Conservation (phyloP, 2,329 filamentous ascomycete genomes). For the Bipolaris gigantea region DNA sequence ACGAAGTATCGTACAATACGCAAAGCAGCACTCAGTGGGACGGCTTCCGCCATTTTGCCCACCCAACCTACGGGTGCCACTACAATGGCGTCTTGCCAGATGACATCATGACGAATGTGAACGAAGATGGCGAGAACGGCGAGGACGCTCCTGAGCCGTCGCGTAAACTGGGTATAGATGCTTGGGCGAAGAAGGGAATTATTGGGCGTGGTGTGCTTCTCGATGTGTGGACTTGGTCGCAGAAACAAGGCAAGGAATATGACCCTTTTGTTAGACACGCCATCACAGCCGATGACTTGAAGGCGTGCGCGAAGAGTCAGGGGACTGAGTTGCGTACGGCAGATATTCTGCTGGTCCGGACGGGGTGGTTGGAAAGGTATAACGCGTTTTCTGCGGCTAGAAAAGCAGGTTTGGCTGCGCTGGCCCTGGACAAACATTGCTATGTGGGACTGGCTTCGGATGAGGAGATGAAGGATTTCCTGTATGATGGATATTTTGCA, state of each 20-base stretch:
- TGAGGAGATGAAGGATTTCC: slow-evolving; percentile 81
- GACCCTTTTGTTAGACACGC: slow-evolving; percentile 24
- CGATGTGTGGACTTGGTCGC: slow-evolving; percentile 50
- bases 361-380: slow-evolving; percentile 27
- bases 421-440: slow-evolving; percentile 19
- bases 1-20: slow-evolving; percentile 38
- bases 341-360: slow-evolving; percentile 39
- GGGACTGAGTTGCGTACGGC: slow-evolving; percentile 25
- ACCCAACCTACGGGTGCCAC: slow-evolving; percentile 30
- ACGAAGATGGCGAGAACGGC: slow-evolving; percentile 16
- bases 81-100: slow-evolving; percentile 38
- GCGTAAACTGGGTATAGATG: slow-evolving; percentile 36
- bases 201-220: slow-evolving; percentile 59
- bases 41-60: slow-evolving; percentile 42
- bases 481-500: slow-evolving; percentile 64
- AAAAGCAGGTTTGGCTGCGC: slow-evolving; percentile 13
- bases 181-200: slow-evolving; percentile 58
- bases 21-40: slow-evolving; percentile 43
- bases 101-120: slow-evolving; percentile 27
- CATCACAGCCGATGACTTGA: slow-evolving; percentile 25
- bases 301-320: slow-evolving; percentile 23
- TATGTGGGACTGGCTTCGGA: slow-evolving; percentile 73
- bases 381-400: slow-evolving; percentile 8
- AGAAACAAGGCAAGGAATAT: slow-evolving; percentile 17
- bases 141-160: slow-evolving; percentile 10